Evolutionary conservation across 352 stramenopile genomes (phyloP), one percentile per base, ranked within the genome.

Genomic region (Pythium rishiriense): DNA sequence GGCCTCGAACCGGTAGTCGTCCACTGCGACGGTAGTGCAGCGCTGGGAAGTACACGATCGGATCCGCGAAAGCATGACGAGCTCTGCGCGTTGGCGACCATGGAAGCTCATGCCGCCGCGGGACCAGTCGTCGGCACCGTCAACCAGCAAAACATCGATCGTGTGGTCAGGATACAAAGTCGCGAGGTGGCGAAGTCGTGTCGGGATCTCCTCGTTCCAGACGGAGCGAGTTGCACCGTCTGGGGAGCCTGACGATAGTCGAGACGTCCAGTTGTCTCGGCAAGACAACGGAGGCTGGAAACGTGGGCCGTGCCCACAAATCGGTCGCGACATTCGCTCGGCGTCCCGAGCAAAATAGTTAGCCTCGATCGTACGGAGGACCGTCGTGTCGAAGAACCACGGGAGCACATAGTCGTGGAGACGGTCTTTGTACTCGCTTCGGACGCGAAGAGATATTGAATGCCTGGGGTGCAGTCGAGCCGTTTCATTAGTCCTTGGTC

Each of bases 1-100:
- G 3, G 19, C 21, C 37, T 68, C 61, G 24, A 62, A 62, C 1
- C 61, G 61, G 35, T 52, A 68, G 33, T 68, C 61, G n/a, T 66
- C 58, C 4, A 66, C 58, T 2, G 58, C 58, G 8, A 66, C 28
- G 11, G 58, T 66, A 2, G 10, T 33, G 41, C 58, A 66, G 9
- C 14, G 33, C 21, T 24, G 53, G 12, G 21, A 12, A 21, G 21
- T 33, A 28, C 58, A 66, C 10, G 43, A 22, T 5, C 58, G 58
- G 5, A 66, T 21, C 7, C 58, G 47, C 14, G 39, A 17, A 24
- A 66, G 15, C 7, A 24, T 21, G n/a, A 59, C 49, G 26, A 66
- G 26, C 19, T 66, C 58, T 3, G 48, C 48, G 37, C 19, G 48
- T 29, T 28, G 35, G 37, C 29, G 51, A 35, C 22, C 24, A 17